These are phyloP conservation scores for Talaromyces islandicus DNA, from an alignment of 2,329 filamentous ascomycete genomes.

Conservation along the genomic window DNA sequence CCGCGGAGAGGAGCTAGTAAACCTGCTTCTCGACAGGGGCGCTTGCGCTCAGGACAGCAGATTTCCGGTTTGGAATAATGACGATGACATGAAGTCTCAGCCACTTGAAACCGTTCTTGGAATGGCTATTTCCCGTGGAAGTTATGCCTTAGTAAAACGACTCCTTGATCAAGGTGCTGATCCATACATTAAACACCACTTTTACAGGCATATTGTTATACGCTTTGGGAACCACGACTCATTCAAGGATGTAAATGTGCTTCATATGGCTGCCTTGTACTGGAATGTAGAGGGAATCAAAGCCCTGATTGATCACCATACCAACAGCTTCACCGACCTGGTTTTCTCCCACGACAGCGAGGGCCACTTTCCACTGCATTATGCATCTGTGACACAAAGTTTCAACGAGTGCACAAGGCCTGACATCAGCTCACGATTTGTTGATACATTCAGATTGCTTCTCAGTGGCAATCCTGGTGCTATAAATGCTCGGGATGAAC, in stretches of 20 bases:
- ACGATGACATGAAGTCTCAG: no score
- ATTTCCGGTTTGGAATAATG: not conserved
- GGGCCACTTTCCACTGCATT: constrained; percentile 14
- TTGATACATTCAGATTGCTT: constrained; percentile 15
- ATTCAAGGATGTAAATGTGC: not conserved
- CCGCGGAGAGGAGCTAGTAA: not conserved
- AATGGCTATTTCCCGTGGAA: constrained; percentile 10
- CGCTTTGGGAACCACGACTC: not conserved
- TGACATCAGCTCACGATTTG: constrained; percentile 10
- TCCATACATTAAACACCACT: constrained; percentile 8
- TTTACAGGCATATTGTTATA: not conserved
- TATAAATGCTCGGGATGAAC: constrained; percentile 15
- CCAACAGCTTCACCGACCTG: constrained; percentile 1
- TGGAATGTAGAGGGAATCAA: constrained; percentile 5
- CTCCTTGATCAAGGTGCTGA: constrained; percentile 15
- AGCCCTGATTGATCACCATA: constrained; percentile 6
- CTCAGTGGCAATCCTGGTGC: constrained; percentile 13
- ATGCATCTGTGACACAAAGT: constrained; percentile 3
- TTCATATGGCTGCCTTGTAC: constrained; percentile 1
- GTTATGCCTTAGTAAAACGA: constrained; percentile 12
- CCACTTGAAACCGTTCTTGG: not conserved
- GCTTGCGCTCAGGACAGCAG: not conserved
- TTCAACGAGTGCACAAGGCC: no score
- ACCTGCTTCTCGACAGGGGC: constrained; percentile 3
- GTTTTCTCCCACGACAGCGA: constrained; percentile 9